These are phyloP conservation scores for Microbotryum violaceum DNA, from an alignment of 1,284 basidiomycete genomes.

Conservation along the genomic window DNA sequence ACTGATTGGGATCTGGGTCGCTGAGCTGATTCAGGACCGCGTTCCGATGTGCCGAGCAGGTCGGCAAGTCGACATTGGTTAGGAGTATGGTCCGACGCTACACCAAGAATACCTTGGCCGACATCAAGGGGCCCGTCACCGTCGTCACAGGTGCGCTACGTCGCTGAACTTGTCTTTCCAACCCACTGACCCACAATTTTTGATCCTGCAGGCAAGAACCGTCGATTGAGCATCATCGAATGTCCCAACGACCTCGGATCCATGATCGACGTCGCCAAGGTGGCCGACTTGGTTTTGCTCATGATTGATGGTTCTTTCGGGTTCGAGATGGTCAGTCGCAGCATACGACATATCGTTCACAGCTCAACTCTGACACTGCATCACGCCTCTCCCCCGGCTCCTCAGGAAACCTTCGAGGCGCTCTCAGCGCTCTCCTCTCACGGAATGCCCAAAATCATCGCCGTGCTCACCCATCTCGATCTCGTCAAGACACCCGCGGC, in stretches of 20 bases:
- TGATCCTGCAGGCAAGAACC: slow-evolving; percentile 58
- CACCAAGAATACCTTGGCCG: slow-evolving; percentile 86
- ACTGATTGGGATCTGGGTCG: too few species aligned
- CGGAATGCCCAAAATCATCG: slow-evolving; percentile 97
- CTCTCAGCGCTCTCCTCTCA: slow-evolving; percentile 94
- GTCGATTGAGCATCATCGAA: slow-evolving; percentile 89
- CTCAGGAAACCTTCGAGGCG: slow-evolving; percentile 96
- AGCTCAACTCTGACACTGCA: not conserved
- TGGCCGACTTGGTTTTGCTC: slow-evolving; percentile 89
- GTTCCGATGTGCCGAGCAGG: slow-evolving; percentile 32
- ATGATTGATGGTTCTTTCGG: slow-evolving; percentile 98
- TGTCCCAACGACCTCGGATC: slow-evolving; percentile 96
- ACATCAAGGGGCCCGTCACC: slow-evolving; percentile 89
- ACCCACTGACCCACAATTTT: slow-evolving; percentile 37
- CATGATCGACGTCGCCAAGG: slow-evolving; percentile 96
- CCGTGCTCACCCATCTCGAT: slow-evolving; percentile 90
- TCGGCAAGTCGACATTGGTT: slow-evolving; percentile 91
- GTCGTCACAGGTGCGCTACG: slow-evolving; percentile 57
- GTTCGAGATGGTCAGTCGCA: slow-evolving; percentile 80
- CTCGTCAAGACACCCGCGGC: slow-evolving; percentile 88
- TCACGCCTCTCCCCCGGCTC: not conserved
- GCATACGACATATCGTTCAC: too few species aligned
- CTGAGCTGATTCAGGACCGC: not conserved
- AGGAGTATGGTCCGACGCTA: slow-evolving; percentile 86
- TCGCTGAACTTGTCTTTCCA: not conserved